phyloP scores from a whole-genome alignment of 768 basidiomycete genomes.

The Mycena sanguinolenta region DNA sequence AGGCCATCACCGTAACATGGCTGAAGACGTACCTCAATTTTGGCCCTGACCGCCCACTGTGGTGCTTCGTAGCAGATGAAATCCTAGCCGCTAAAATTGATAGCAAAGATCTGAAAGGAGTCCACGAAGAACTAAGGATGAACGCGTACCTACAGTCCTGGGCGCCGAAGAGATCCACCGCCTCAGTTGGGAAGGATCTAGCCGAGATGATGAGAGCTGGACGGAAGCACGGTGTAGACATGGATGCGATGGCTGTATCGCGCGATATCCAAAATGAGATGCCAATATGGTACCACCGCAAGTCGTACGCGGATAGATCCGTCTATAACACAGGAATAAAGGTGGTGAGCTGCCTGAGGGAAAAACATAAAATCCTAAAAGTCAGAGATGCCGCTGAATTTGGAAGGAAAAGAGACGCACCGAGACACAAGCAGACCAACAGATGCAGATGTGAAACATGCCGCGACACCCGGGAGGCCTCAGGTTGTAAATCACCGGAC shows the following conservation, averaged over 20 bases:
- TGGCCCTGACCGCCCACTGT: not conserved
- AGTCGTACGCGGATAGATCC: not conserved
- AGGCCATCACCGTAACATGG: not conserved
- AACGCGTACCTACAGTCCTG: not conserved
- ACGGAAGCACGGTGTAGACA: no score
- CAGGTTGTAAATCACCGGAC: not conserved
- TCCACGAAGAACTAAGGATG: not conserved
- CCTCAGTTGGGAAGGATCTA: not conserved
- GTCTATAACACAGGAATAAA: not conserved
- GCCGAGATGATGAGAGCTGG: not conserved
- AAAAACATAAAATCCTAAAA: not conserved
- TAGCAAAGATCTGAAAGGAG: not conserved
- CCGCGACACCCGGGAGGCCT: no score
- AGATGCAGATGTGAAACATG: not conserved
- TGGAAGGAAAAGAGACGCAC: not conserved
- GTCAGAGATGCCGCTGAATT: not conserved
- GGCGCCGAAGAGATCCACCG: not conserved
- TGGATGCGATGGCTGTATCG: no score
- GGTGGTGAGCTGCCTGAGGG: not conserved
- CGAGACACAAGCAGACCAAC: not conserved
- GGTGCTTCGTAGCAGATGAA: not conserved
- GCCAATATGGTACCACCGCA: not conserved
- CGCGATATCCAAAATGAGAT: not conserved
- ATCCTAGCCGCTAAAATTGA: not conserved
- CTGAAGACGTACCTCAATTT: not conserved